A percentile compares a stretch with the other conserved stretches of the same genome.
phyloP scores from a whole-genome alignment of 2,329 filamentous ascomycete genomes.

The Aspergillus sojae region DNA sequence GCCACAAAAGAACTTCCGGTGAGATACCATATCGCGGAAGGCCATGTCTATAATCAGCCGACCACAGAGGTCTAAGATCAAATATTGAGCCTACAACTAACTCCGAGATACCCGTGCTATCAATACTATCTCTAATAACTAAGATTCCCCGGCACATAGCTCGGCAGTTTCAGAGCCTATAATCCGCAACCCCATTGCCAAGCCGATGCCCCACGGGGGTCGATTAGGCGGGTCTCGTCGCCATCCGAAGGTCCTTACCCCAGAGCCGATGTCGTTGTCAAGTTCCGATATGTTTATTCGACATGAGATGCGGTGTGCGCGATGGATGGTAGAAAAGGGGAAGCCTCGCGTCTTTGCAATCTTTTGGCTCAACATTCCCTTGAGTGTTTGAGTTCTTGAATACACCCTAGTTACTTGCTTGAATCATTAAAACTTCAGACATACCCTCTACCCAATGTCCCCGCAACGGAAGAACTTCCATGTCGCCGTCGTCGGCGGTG shows the following conservation, averaged over 20 bases:
- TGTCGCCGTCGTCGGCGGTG: slow-evolving; percentile 40
- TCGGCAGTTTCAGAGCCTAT: slow-evolving; percentile 5
- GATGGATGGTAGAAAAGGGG: not conserved
- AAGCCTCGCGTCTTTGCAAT: not conserved
- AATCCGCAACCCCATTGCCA: not conserved
- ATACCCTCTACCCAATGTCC: slow-evolving; percentile 8
- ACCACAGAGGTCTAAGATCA: not conserved
- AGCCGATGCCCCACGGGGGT: slow-evolving; percentile 19
- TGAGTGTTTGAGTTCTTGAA: not conserved
- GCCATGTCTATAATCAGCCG: not conserved
- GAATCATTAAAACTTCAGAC: not conserved
- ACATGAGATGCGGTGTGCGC: not conserved
- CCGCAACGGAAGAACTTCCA: slow-evolving; percentile 19
- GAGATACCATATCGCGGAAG: not conserved
- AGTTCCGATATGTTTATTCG: slow-evolving; percentile 12
- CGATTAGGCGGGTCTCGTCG: not conserved
- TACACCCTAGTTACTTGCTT: not conserved
- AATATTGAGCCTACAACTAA: not conserved
- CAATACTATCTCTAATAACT: not conserved
- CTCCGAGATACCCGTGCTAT: not conserved
- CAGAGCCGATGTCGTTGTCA: slow-evolving; percentile 15
- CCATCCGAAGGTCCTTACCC: slow-evolving; percentile 18
- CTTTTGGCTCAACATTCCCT: not conserved
- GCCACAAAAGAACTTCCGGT: not conserved
- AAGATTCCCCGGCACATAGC: not conserved